A percentile compares a stretch with the other conserved stretches of the same genome.
phyloP scores from a whole-genome alignment of 306 rosid species.

The Cicer judaicum region DNA sequence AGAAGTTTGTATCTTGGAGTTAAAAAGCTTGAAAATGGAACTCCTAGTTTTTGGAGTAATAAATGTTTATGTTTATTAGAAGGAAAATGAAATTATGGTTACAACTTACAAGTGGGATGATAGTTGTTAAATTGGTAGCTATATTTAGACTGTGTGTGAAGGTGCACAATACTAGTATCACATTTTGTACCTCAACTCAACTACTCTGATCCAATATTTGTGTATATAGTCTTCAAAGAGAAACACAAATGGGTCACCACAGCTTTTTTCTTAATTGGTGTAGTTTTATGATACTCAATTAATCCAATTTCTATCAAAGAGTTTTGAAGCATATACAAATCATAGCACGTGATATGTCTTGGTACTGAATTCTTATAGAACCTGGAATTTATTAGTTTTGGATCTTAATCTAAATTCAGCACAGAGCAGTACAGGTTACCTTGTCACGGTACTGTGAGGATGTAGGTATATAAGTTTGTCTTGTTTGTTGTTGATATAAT shows the following conservation, averaged over 20 bases:
- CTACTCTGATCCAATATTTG: neutral
- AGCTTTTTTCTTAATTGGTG: constrained; percentile 5
- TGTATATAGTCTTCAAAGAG: neutral
- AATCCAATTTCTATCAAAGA: neutral
- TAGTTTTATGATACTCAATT: constrained; percentile 3
- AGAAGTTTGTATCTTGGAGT: neutral
- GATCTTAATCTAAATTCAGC: constrained; percentile 15
- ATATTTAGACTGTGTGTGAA: constrained; percentile 8
- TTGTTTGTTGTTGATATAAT: too few species aligned
- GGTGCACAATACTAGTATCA: neutral
- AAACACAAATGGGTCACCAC: neutral
- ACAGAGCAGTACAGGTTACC: neutral
- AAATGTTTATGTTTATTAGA: neutral
- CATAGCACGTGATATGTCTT: constrained; percentile 10
- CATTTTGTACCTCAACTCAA: constrained; percentile 3
- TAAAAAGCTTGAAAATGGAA: neutral
- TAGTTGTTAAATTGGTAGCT: neutral
- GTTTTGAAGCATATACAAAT: neutral
- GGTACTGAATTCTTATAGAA: neutral
- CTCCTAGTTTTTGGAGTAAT: neutral
- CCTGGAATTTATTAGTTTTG: neutral
- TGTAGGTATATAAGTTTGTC: neutral
- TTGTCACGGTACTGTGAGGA: constrained; percentile 1
- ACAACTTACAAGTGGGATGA: neutral
- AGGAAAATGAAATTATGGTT: neutral